Conservation (phyloP, 306 rosid species). For the Boehmeria nivea region DNA sequence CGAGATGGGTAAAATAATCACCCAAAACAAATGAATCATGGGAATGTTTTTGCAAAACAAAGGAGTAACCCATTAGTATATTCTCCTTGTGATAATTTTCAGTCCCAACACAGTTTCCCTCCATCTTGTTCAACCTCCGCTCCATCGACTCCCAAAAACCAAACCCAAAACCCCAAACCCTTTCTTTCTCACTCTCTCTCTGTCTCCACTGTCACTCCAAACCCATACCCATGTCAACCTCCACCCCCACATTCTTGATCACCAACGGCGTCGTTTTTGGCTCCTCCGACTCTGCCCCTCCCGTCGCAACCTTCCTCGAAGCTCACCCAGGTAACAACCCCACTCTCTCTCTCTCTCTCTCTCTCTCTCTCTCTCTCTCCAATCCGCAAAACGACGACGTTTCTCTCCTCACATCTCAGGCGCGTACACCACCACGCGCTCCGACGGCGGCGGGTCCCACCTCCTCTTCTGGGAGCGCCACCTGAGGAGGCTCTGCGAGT, state of each 20-base stretch:
- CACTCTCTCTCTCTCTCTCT: not conserved
- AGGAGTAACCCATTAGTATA: too few relatives aligned
- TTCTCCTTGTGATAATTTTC: too few relatives aligned
- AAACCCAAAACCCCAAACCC: not conserved
- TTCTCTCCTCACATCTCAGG: conserved; percentile 25
- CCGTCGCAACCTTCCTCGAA: conserved; percentile 53
- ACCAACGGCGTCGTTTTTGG: conserved; percentile 51
- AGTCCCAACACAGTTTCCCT: too few relatives aligned
- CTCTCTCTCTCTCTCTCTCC: not conserved
- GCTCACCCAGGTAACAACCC: conserved; percentile 52
- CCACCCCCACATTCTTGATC: conserved; percentile 46
- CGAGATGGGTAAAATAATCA: too few relatives aligned
- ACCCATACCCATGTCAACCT: not conserved
- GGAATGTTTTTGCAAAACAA: too few relatives aligned
- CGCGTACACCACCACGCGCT: conserved; percentile 89
- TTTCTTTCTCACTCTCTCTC: too few relatives aligned
- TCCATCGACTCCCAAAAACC: too few relatives aligned
- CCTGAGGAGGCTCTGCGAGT: conserved; percentile 58
- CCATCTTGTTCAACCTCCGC: too few relatives aligned
- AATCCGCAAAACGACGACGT: not conserved
- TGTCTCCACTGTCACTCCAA: too few relatives aligned
- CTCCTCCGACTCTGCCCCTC: conserved; percentile 44
- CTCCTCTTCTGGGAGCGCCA: conserved; percentile 84
- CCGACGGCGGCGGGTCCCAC: conserved; percentile 59
- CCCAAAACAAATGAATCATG: too few relatives aligned